Base-by-base conservation (phyloP, 2,329 filamentous ascomycete genomes). In the Paraphoma sp. region DNA sequence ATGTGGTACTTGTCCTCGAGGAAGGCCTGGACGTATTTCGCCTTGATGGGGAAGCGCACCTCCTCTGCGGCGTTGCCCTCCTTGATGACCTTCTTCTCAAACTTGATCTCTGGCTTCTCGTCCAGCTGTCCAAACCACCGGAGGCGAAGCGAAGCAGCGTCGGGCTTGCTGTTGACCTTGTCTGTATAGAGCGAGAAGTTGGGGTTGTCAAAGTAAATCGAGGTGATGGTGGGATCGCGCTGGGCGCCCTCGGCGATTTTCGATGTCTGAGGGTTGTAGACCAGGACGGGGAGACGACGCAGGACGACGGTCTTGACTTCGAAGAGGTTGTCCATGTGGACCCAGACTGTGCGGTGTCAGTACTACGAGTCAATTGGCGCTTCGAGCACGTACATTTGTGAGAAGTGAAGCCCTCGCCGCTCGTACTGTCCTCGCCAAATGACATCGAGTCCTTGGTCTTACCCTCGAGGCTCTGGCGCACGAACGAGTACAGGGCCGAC, bases 251-350 rank as follows among this genome's bases (percentile, higher is more conserved):
- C 92, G 43, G 91, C 85, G 65, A 95, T 86, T 78, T 94, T 96
- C 31, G 92, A 88, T 1, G 90, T 86, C 66, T 93, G 89, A 45
- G 95, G 89, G 74, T 95, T 97, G 79, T 97, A 99, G 18, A 99
- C 89, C 14, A 99, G 87, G 30, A 96, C 88, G 1, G 95, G 95
- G 18, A 99, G 84, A 55, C 91, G 91, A 60, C 95, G 91, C 31
- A 98, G 86, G 59, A 99, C 96, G 70, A 92, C 88, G 5, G 95
- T 98, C 84, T 98, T 97, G 75, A 98, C 92, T 80, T 99, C 95
- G 65, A 98, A 87, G 29, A 98, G 83, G 78, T 99, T 98, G 70
- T 99, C 95, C 31, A 88, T 86, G 76, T 99, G 95, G 6, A 99
- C 89, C 95, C 95, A 99, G 81, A 97, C 88, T 90, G 47, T 53